Evolutionary conservation across 129 eudicot genomes (phyloP), one percentile per base, ranked within the genome.

Genomic region (Saposhnikovia divaricata): DNA sequence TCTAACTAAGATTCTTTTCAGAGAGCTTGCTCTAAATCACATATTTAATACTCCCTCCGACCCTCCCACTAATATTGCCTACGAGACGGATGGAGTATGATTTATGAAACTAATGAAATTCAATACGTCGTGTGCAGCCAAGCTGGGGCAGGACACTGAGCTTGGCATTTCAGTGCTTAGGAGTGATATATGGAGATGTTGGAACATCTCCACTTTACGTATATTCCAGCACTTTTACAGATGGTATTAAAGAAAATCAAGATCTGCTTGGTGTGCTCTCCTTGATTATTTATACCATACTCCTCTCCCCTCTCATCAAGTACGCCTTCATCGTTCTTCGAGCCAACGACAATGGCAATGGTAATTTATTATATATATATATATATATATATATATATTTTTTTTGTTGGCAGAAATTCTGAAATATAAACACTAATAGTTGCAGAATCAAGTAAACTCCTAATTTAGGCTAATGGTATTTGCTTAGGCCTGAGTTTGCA

Each of bases 171-270:
- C 96, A 90, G 85, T 86, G 92, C 80, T 73, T 90, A 7, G 93
- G 93, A 37, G 90, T 89, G 23, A 85, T 89, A 16, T 89, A 86
- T 23, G 93, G 93, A 55, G 96, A 90, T 78, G 65, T 90, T 4
- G 96, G 96, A 25, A 90, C 96, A 14, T 90, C 96, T 19, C 96
- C 96, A 0, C 39, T 90, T 9, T 90, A 90, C 37, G 96, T 90
- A 6, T 90, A 74, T 63, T 50, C 85, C 55, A 88, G 88, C 72
- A 81, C 89, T 44, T 90, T 90, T 48, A 77, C 89, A 0, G 78
- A 87, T 1, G 92, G 88, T 18, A 85, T 90, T 12, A 74, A 84
- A 0, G 72, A 90, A 43, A 72, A 53, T 0, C 80, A 88, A 28
- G 96, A 90, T 79, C 76, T 90, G 37, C 44, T 90, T 45, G 96